phyloP scores from a whole-genome alignment of 2,329 filamentous ascomycete genomes.

The Monosporascus cannonballus region DNA sequence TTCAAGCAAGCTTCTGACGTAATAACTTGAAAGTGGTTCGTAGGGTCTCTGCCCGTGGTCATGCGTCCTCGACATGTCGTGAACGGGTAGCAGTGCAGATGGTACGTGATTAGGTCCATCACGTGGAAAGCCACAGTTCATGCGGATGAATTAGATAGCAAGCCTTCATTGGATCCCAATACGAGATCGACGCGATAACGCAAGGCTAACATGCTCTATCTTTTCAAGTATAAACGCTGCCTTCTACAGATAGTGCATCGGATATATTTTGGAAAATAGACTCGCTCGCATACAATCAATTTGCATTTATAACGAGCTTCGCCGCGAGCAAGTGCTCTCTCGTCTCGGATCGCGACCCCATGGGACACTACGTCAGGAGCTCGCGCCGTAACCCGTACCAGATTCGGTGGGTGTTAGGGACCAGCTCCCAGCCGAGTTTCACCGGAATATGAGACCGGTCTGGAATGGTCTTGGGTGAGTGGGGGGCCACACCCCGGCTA shows the following conservation, averaged over 20 bases:
- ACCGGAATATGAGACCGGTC: too few relatives aligned
- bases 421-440: too few relatives aligned
- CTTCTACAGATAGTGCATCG: not conserved
- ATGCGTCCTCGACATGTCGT: not conserved
- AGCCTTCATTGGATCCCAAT: not conserved
- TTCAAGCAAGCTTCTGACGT: slow-evolving; percentile 1
- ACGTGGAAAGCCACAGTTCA: not conserved
- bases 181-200: not conserved
- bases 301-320: too few relatives aligned
- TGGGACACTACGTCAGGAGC: too few relatives aligned
- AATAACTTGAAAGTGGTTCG: not conserved
- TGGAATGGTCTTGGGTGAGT: too few relatives aligned
- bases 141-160: not conserved
- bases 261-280: too few relatives aligned
- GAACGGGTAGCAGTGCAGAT: not conserved
- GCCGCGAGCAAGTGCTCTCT: too few relatives aligned
- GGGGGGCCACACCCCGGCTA: too few relatives aligned
- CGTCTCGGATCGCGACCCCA: too few relatives aligned
- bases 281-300: too few relatives aligned
- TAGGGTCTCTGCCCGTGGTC: not conserved
- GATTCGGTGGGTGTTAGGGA: too few relatives aligned
- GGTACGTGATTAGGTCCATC: not conserved
- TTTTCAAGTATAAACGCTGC: not conserved
- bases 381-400: too few relatives aligned
- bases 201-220: not conserved